A percentile compares a stretch with the other conserved stretches of the same genome.
Conservation (phyloP, 208 protist species). For the Leishmania aethiopica region DNA sequence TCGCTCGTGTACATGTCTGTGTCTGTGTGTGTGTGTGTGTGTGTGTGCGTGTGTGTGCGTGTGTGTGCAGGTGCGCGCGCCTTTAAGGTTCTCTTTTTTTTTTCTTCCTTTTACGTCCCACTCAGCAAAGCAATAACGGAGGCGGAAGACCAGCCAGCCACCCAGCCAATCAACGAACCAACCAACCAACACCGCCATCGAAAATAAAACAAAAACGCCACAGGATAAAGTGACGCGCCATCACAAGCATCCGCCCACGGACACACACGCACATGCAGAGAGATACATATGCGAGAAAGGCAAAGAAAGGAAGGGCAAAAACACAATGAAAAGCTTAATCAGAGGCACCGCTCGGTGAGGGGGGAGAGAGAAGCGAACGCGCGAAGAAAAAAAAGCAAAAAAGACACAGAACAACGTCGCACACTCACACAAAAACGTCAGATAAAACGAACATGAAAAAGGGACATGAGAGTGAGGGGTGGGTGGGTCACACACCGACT, state of each 20-base stretch:
- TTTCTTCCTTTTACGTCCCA: not conserved
- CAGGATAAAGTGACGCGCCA: not conserved
- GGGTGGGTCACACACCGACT: not conserved
- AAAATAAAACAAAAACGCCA: not conserved
- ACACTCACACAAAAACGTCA: not conserved
- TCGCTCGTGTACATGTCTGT: not conserved
- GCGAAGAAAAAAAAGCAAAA: not conserved
- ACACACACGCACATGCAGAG: not conserved
- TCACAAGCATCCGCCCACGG: not conserved
- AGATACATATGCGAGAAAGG: not conserved
- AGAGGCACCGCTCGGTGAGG: not conserved
- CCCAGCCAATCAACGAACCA: not conserved
- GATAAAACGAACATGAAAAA: not conserved
- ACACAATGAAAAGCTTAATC: not conserved
- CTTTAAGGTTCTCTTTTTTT: not conserved
- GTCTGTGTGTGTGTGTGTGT: conserved; percentile 2
- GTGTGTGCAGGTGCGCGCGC: not conserved
- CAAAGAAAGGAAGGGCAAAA: not conserved
- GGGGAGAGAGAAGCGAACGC: not conserved
- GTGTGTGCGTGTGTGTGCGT: not conserved
- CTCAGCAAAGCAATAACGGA: not conserved
- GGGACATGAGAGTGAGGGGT: not conserved
- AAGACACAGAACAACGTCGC: not conserved
- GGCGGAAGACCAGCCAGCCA: no score
- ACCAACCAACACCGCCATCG: not conserved